phyloP scores from a whole-genome alignment of 306 rosid genomes.

The Dryas octopetala region DNA sequence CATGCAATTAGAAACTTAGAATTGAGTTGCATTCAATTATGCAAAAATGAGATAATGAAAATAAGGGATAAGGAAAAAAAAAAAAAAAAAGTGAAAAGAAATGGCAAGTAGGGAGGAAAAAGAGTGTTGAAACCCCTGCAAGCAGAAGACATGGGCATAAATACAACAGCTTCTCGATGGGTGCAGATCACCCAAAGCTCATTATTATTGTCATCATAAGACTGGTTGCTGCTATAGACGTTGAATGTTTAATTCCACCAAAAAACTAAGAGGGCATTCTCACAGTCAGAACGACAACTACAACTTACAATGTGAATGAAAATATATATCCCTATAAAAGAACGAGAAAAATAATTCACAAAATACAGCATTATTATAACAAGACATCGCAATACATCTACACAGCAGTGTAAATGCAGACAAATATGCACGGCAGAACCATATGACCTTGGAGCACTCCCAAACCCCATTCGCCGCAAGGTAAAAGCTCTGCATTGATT shows the following conservation, averaged over 20 bases:
- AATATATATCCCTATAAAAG: background rate
- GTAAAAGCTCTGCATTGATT: slow-evolving; percentile 13
- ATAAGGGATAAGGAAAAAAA: too few species aligned
- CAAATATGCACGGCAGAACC: background rate
- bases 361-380: slow-evolving; percentile 6
- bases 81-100: too few species aligned
- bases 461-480: slow-evolving; percentile 21
- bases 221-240: background rate
- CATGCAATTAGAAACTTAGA: too few species aligned
- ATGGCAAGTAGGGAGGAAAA: too few species aligned
- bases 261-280: background rate
- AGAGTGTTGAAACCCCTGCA: too few species aligned
- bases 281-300: background rate
- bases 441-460: slow-evolving; percentile 2
- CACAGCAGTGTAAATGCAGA: background rate
- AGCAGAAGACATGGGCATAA: too few species aligned
- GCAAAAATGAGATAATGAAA: too few species aligned
- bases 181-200: background rate
- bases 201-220: background rate
- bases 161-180: too few species aligned
- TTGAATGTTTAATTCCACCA: background rate
- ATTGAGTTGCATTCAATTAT: too few species aligned
- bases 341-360: background rate
- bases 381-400: background rate
- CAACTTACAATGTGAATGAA: background rate